Conservation (phyloP, 805 yeast genomes). For the Cyberlindnera japonica region DNA sequence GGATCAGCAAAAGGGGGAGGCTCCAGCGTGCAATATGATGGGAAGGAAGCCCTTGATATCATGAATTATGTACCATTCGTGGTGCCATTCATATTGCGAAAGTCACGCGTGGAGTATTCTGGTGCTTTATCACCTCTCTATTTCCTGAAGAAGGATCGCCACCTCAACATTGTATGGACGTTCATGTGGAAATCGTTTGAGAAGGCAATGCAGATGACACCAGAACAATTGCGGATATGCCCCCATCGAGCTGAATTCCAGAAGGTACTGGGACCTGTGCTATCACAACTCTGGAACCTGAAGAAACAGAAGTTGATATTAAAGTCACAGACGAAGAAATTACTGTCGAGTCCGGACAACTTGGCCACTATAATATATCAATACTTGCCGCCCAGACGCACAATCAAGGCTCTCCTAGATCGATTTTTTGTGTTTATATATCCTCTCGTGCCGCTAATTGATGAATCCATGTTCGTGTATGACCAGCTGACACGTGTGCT, state of each 20-base stretch:
- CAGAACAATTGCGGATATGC: not conserved
- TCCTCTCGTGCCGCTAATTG: conserved; percentile 24
- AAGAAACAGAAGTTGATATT: conserved; percentile 12
- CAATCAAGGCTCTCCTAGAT: conserved; percentile 12
- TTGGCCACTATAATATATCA: conserved; percentile 12
- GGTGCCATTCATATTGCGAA: conserved; percentile 31
- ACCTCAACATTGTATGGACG: conserved; percentile 33
- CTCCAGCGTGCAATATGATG: too few relatives aligned
- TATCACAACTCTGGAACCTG: conserved; percentile 6
- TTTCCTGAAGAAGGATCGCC: conserved; percentile 43
- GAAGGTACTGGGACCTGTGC: not conserved
- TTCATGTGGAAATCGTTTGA: conserved; percentile 18
- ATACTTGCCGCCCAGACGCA: conserved; percentile 16
- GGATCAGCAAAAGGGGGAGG: too few relatives aligned
- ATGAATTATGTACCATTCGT: conserved; percentile 38
- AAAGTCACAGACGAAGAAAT: conserved; percentile 1
- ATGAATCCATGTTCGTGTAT: conserved; percentile 15
- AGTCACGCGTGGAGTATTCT: conserved; percentile 39
- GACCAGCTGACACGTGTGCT: conserved; percentile 11
- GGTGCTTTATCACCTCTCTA: conserved; percentile 53
- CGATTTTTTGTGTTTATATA: conserved; percentile 23
- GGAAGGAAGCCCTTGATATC: conserved; percentile 37
- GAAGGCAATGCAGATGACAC: not conserved
- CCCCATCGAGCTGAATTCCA: not conserved
- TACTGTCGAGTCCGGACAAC: not conserved